Conservation (phyloP, 1,284 basidiomycete species). For the Ustilago tritici region DNA sequence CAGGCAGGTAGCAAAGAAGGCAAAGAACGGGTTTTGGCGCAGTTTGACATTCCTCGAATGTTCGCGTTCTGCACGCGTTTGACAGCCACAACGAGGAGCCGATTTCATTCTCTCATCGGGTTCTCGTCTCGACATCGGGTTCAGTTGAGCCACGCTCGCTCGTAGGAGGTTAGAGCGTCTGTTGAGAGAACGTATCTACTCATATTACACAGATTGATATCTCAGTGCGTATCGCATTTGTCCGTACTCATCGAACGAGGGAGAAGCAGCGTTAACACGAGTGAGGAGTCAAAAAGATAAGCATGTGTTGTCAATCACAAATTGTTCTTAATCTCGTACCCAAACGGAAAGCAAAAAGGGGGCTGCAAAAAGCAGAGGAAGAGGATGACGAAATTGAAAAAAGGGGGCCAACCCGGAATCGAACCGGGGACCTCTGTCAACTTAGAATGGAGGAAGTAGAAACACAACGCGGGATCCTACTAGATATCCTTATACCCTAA, state of each 20-base stretch:
- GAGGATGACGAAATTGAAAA: conserved; percentile 3
- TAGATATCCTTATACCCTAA: conserved; percentile 4
- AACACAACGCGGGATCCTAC: neutral
- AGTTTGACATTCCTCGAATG: conserved; percentile 46
- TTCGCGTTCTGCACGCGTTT: conserved; percentile 11
- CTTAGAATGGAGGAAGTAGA: conserved; percentile 23
- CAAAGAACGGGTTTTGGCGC: conserved; percentile 1
- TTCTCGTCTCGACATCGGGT: neutral
- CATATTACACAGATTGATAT: no score
- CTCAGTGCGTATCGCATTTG: no score
- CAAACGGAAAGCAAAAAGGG: neutral
- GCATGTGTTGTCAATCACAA: neutral
- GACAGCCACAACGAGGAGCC: conserved; percentile 2
- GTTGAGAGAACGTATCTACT: no score
- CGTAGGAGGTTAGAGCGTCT: neutral
- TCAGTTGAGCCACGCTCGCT: neutral
- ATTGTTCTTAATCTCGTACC: neutral
- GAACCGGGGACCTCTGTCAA: conserved; percentile 59
- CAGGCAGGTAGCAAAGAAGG: neutral
- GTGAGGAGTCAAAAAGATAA: no score
- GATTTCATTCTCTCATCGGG: neutral
- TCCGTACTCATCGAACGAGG: no score
- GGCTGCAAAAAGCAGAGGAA: neutral
- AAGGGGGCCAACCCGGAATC: conserved; percentile 55
- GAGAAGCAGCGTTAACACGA: no score